Conservation (phyloP, 805 yeast genomes). For the Candida insectalens region DNA sequence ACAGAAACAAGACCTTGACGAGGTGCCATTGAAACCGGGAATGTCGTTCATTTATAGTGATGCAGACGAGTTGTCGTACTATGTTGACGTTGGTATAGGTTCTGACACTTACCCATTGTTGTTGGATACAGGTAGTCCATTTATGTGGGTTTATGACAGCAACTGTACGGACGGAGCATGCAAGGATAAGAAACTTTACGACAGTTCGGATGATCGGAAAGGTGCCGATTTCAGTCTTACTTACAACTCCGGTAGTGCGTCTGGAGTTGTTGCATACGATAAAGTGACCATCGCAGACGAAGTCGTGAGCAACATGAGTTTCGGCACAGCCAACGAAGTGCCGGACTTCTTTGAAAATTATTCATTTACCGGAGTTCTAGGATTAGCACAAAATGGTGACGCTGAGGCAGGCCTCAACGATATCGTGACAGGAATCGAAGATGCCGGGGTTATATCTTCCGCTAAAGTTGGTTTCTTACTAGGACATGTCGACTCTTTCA, state of each 20-base stretch:
- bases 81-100: constrained; percentile 29
- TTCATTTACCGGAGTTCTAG: constrained; percentile 50
- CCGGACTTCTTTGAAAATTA: constrained; percentile 45
- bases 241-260: constrained; percentile 45
- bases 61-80: constrained; percentile 25
- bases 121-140: constrained; percentile 58
- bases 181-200: constrained; percentile 20
- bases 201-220: constrained; percentile 11
- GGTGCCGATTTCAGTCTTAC: constrained; percentile 34
- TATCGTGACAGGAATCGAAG: constrained; percentile 29
- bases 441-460: constrained; percentile 24
- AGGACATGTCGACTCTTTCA: constrained; percentile 20
- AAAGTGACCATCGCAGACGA: constrained; percentile 28
- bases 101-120: constrained; percentile 38
- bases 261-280: constrained; percentile 36
- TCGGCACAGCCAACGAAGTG: constrained; percentile 45
- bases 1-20: not conserved
- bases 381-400: constrained; percentile 36
- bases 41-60: constrained; percentile 18
- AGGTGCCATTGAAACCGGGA: constrained; percentile 8
- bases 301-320: constrained; percentile 28
- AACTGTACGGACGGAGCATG: constrained; percentile 40
- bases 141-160: constrained; percentile 51
- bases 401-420: constrained; percentile 24
- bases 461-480: constrained; percentile 37